phyloP scores from a whole-genome alignment of 805 yeast genomes.

The Lachancea kluyveri region DNA sequence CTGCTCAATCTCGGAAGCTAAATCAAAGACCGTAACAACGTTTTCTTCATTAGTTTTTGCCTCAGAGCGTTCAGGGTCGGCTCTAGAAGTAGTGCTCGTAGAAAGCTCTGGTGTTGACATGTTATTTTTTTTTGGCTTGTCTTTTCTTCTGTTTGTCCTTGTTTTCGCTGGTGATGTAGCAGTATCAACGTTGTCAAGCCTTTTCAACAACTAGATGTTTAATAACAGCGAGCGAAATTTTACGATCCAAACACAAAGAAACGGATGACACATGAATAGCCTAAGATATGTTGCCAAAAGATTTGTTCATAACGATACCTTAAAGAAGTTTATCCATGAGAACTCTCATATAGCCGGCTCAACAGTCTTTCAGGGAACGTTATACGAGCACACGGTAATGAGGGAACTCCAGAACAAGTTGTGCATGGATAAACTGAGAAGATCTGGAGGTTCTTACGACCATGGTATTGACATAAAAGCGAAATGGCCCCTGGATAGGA shows the following conservation, averaged over 20 bases:
- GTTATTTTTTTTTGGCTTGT: background rate
- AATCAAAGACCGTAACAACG: constrained; percentile 23
- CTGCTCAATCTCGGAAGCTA: constrained; percentile 25
- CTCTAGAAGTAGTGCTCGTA: no score
- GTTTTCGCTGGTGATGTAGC: no score
- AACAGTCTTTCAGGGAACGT: constrained; percentile 29
- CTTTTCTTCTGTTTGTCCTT: background rate
- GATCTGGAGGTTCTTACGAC: constrained; percentile 31
- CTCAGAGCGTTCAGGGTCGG: constrained; percentile 1
- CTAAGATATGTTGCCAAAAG: background rate
- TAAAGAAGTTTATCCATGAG: constrained; percentile 14
- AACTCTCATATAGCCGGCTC: constrained; percentile 21
- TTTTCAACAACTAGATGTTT: no score
- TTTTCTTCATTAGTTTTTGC: constrained; percentile 8
- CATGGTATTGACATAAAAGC: constrained; percentile 30
- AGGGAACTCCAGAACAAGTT: constrained; percentile 26
- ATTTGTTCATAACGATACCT: constrained; percentile 10
- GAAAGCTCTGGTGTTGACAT: background rate
- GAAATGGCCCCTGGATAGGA: constrained; percentile 18
- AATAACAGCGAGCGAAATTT: no score
- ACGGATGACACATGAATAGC: background rate
- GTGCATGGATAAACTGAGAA: constrained; percentile 15
- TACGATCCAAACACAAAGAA: background rate
- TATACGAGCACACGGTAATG: constrained; percentile 29
- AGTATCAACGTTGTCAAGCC: no score